phyloP scores from a whole-genome alignment of 257 asterid species.

The Solanum phureja region DNA sequence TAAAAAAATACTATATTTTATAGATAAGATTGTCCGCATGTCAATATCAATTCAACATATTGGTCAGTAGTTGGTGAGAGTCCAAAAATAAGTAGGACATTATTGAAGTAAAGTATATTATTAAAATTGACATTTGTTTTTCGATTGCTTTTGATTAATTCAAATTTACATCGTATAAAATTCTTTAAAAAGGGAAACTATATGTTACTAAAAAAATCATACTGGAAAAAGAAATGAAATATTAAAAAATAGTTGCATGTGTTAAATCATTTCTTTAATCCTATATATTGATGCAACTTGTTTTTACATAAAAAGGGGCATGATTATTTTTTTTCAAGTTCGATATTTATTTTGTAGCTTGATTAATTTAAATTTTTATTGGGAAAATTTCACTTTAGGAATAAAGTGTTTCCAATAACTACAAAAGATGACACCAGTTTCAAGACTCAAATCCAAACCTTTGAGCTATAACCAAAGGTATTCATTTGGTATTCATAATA shows the following conservation, averaged over 20 bases:
- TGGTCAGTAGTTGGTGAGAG: neutral
- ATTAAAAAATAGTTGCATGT: neutral
- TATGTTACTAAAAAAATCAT: neutral
- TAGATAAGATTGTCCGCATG: neutral
- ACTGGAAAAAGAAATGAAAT: neutral
- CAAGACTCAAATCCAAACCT: neutral
- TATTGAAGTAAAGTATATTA: neutral
- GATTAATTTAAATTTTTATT: neutral
- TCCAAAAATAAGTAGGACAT: neutral
- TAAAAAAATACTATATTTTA: neutral
- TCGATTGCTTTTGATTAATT: neutral
- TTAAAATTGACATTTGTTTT: neutral
- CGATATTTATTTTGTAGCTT: neutral
- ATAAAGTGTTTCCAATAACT: too few relatives aligned
- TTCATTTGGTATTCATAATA: neutral
- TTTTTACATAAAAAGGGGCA: neutral
- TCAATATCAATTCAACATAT: neutral
- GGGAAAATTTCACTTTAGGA: fast-evolving
- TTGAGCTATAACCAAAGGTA: neutral
- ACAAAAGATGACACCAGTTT: neutral
- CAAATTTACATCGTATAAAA: neutral
- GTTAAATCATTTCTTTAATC: neutral
- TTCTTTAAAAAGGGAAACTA: neutral
- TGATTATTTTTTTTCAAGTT: neutral
- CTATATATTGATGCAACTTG: neutral